Conservation (phyloP, 2,329 filamentous ascomycete genomes). For the Ophiostoma angusticollis region DNA sequence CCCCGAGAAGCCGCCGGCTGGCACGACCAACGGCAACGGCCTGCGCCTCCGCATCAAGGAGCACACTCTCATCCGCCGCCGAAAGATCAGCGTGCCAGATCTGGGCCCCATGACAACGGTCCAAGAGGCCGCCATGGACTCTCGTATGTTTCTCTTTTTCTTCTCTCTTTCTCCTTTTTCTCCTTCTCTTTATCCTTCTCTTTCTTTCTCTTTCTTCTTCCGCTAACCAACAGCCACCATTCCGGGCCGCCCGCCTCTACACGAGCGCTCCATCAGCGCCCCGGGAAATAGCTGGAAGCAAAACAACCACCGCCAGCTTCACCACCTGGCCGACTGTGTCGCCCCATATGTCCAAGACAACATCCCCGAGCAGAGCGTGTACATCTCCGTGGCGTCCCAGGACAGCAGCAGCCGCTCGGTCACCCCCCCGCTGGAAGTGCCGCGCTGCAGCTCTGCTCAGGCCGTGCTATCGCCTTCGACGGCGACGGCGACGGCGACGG, state of each 20-base stretch:
- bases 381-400: constrained; percentile 2
- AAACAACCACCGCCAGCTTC: too few species aligned
- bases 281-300: constrained; percentile 39
- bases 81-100: constrained; percentile 53
- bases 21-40: constrained; percentile 4
- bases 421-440: constrained; percentile 13
- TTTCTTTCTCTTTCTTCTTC: background rate
- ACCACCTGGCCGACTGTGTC: constrained; percentile 27
- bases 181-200: constrained; percentile 11
- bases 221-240: constrained; percentile 43
- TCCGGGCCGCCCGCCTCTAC: constrained; percentile 49
- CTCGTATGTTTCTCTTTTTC: constrained; percentile 38
- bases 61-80: constrained; percentile 41
- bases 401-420: constrained; percentile 18
- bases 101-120: constrained; percentile 57
- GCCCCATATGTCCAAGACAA: constrained; percentile 22
- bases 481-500: background rate
- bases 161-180: constrained; percentile 10
- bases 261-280: constrained; percentile 53
- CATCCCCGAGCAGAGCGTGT: constrained; percentile 18
- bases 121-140: constrained; percentile 55
- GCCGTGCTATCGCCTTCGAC: constrained; percentile 9
- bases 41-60: constrained; percentile 45
- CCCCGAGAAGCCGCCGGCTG: too few species aligned
- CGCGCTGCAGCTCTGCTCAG: constrained; percentile 15